Percentiles rank a stretch among this genome's conserved stretches.
phyloP scores from a whole-genome alignment of 805 yeast species.

The Metschnikowia proteae region DNA sequence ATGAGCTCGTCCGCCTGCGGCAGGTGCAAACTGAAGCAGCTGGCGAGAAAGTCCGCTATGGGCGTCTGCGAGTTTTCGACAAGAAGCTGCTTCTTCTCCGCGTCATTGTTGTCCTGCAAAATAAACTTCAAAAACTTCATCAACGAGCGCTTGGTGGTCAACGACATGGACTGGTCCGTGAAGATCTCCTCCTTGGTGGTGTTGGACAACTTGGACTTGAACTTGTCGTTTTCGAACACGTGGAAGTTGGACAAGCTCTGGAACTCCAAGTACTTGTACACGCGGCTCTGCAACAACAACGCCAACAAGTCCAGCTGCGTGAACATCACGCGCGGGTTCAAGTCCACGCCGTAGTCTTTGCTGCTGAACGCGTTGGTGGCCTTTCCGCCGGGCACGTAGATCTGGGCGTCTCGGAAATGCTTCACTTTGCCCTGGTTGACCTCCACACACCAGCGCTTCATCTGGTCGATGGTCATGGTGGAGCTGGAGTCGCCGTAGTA shows the following conservation, averaged over 20 bases:
- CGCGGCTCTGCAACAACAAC: conserved; percentile 76
- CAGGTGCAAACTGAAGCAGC: conserved; percentile 63
- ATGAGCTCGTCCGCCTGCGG: conserved; percentile 82
- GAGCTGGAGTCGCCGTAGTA: conserved; percentile 90
- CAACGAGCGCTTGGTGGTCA: conserved; percentile 72
- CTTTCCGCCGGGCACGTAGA: conserved; percentile 65
- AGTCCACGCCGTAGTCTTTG: conserved; percentile 80
- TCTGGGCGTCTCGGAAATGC: conserved; percentile 65
- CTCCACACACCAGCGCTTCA: conserved; percentile 74
- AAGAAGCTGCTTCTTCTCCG: conserved; percentile 54
- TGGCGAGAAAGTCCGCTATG: conserved; percentile 55
- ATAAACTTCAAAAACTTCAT: conserved; percentile 93
- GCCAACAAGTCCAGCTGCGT: conserved; percentile 85
- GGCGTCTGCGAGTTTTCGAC: conserved; percentile 52
- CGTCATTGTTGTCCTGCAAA: conserved; percentile 55
- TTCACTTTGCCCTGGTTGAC: conserved; percentile 50
- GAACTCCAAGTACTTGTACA: conserved; percentile 87
- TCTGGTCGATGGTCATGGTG: conserved; percentile 80
- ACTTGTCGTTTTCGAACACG: conserved; percentile 88
- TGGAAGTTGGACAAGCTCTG: conserved; percentile 86
- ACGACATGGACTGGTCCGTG: conserved; percentile 74
- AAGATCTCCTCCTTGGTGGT: conserved; percentile 87
- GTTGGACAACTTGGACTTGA: conserved; percentile 73
- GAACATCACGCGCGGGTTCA: conserved; percentile 82
- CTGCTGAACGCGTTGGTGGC: conserved; percentile 52